Conservation (phyloP, 352 stramenopile genomes). For the Phytophthora brassicae region DNA sequence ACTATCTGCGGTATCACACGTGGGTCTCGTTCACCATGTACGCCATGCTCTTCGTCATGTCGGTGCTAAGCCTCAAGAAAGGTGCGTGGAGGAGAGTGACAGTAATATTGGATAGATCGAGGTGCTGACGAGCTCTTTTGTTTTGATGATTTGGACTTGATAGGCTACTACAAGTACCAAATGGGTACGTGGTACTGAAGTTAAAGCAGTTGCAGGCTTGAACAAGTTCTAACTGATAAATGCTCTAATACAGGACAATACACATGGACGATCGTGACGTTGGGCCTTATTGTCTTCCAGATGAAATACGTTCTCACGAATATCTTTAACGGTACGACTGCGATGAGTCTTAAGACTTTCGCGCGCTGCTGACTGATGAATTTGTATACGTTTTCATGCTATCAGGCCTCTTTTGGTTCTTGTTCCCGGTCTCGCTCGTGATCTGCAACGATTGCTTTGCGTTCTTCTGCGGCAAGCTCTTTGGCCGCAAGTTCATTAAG, state of each 20-base stretch:
- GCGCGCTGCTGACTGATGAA: conserved; percentile 3
- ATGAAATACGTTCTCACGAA: conserved; percentile 97
- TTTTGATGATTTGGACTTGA: conserved; percentile 1
- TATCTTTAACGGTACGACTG: conserved; percentile 89
- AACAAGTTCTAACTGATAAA: not conserved
- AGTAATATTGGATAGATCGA: too few relatives aligned
- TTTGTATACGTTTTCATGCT: not conserved
- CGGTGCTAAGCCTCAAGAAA: conserved; percentile 93
- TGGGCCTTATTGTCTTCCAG: conserved; percentile 96
- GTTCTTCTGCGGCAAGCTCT: conserved; percentile 91
- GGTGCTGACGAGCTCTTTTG: conserved; percentile 1
- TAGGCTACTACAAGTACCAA: conserved; percentile 95
- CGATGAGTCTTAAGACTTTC: not conserved
- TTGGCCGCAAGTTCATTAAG: conserved; percentile 93
- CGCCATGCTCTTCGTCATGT: conserved; percentile 95
- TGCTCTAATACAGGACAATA: conserved; percentile 75
- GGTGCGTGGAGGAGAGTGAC: too few relatives aligned
- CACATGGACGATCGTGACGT: conserved; percentile 95
- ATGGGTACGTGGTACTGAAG: conserved; percentile 56
- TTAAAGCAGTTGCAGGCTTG: too few relatives aligned
- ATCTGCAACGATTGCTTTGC: conserved; percentile 96
- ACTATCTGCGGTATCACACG: conserved; percentile 91
- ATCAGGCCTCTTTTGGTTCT: conserved; percentile 94
- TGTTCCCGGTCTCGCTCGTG: conserved; percentile 93
- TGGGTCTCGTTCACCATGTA: conserved; percentile 95